Evolutionary conservation across 139 green algal species (phyloP), one percentile per base, ranked within the genome.

Genomic region (Diplosphaera chodatii): DNA sequence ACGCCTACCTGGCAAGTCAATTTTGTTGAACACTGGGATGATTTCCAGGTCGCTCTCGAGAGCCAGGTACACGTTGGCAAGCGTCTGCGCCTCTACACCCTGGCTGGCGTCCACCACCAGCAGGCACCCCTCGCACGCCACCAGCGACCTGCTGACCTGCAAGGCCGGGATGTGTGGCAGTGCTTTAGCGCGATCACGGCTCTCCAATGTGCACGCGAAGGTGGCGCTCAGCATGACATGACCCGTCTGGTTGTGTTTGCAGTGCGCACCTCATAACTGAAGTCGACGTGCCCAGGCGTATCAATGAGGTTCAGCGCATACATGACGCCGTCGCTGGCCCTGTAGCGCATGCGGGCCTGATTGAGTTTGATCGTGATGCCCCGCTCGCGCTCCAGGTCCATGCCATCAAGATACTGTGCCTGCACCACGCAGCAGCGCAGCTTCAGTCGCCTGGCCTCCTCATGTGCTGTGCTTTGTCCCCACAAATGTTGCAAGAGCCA

Each of bases 41-140:
- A 97, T 94, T 69, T 98, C 94, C 34, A 99, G 82, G 64, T 98
- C 93, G 71, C 96, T 96, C 64, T 98, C 95, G 28, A 99, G 66
- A 1, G 95, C 95, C 29, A 98, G 78, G 84, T 97, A 99, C 69
- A 98, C 93, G 77, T 99, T 99, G 62, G 95, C 95, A 32, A 99
- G 81, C 2, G 95, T 99, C 82, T 99, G 95, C 2, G 95, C 95
- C 84, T 99, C 95, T 55, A 99, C 94, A 8, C 95, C 95, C 84
- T 99, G 95, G 34, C 33, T 64, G 0, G 95, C 94, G 75, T 99
- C 95, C 65, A 99, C 94, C 69, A 99, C 93, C 65, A 99, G 87
- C 71, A 99, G 83, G 62, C 92, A 94, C 27, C 94, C 95, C 83
- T 99, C 95, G 78, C 95, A 99, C 29, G 95, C 94, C 3, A 89